Conservation (phyloP, 2,329 filamentous ascomycete species). For the Trichoderma cornu-damae region DNA sequence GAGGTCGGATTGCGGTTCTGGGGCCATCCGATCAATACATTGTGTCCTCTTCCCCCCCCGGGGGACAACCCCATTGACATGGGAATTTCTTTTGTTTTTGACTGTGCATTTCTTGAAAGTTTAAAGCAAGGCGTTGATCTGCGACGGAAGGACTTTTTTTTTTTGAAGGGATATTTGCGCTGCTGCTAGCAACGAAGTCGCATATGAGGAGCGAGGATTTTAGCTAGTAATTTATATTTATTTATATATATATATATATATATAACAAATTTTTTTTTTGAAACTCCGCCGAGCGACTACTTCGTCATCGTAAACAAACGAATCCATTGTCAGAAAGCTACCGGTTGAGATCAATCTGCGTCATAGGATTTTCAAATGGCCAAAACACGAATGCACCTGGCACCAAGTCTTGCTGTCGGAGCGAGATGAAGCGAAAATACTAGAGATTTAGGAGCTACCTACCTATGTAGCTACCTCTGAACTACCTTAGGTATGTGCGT, state of each 20-base stretch:
- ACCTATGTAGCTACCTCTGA: background rate
- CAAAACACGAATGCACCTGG: no score
- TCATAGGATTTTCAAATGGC: background rate
- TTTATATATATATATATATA: no score
- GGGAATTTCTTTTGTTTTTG: background rate
- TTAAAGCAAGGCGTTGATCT: background rate
- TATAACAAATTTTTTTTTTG: no score
- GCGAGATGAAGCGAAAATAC: no score
- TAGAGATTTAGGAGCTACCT: background rate
- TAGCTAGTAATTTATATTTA: background rate
- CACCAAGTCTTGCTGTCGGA: no score
- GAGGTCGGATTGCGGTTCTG: background rate
- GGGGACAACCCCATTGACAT: background rate
- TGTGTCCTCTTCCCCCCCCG: background rate
- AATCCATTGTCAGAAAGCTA: no score
- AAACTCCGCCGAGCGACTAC: no score
- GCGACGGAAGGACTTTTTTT: background rate
- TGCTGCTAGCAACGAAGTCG: background rate
- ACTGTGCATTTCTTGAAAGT: background rate
- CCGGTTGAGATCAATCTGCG: background rate
- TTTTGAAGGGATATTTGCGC: background rate
- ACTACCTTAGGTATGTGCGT: no score
- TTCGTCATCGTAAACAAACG: no score
- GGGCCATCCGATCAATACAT: background rate
- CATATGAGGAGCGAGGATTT: constrained; percentile 3